These are phyloP conservation scores for Elongisporangium anandrum DNA, from an alignment of 352 stramenopile genomes.

Conservation along the genomic window DNA sequence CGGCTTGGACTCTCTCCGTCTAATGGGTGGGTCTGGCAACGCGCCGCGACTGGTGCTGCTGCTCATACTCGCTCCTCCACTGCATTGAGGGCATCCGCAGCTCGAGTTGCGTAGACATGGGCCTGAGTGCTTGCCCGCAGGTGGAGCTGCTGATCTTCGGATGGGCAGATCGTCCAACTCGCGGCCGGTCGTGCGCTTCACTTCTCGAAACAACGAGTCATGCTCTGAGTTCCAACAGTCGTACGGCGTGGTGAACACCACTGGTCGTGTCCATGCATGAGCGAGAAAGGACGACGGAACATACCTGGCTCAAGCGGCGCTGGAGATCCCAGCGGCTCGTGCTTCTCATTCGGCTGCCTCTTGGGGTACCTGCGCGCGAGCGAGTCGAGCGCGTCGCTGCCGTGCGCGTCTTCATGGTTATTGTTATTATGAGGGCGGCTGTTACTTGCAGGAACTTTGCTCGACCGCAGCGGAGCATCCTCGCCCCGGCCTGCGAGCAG, in stretches of 20 bases:
- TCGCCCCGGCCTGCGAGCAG: conserved; percentile 7
- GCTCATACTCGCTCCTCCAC: conserved; percentile 13
- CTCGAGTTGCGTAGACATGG: conserved; percentile 70
- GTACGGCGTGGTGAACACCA: neutral
- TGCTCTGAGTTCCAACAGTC: conserved; percentile 39
- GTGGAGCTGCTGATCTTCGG: conserved; percentile 14
- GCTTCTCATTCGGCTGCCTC: conserved; percentile 25
- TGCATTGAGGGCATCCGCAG: conserved; percentile 64
- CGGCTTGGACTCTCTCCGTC: conserved; percentile 28
- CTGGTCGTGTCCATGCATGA: neutral
- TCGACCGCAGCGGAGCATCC: conserved; percentile 8
- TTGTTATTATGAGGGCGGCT: conserved; percentile 40
- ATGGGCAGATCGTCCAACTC: conserved; percentile 67
- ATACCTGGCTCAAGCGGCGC: conserved; percentile 47
- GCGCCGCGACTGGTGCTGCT: conserved; percentile 6
- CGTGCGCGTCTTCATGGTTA: conserved; percentile 32
- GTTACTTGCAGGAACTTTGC: conserved; percentile 15
- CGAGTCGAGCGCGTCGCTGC: conserved; percentile 52
- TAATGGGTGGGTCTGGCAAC: conserved; percentile 20
- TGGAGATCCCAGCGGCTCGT: conserved; percentile 17
- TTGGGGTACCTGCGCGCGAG: conserved; percentile 62
- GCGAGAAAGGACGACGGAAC: neutral
- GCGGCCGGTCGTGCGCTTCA: conserved; percentile 70
- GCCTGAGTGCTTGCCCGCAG: conserved; percentile 24
- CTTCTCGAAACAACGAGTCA: conserved; percentile 76